These are phyloP conservation scores for Orobanche coerulescens DNA, from an alignment of 257 asterid genomes.

Conservation along the genomic window DNA sequence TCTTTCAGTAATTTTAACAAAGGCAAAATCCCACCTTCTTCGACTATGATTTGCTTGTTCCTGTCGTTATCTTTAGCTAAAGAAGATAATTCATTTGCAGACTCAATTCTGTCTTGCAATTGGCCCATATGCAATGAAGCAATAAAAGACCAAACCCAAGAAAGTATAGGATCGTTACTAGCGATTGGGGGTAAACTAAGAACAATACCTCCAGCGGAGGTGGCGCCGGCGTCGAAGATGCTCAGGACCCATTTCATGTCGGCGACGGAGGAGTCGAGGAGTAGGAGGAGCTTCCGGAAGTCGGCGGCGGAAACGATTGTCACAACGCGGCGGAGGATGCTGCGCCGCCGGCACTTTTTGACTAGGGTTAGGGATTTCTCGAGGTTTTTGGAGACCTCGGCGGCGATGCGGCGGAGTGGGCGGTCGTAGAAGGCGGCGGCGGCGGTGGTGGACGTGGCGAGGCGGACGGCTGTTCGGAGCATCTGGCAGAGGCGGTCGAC, in stretches of 20 bases:
- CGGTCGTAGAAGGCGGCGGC: slow-evolving; percentile 56
- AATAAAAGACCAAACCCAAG: slow-evolving; percentile 80
- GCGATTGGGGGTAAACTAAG: slow-evolving; percentile 78
- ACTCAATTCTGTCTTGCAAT: slow-evolving; percentile 50
- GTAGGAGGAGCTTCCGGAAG: slow-evolving; percentile 46
- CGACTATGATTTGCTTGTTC: slow-evolving; percentile 71
- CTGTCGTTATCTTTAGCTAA: slow-evolving; percentile 76
- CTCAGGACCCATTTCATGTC: slow-evolving; percentile 66
- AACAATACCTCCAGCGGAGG: slow-evolving; percentile 60
- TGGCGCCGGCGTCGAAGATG: slow-evolving; percentile 53
- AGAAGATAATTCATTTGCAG: slow-evolving; percentile 60
- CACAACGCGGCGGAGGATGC: slow-evolving; percentile 50
- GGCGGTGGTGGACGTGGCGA: slow-evolving; percentile 34
- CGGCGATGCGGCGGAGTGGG: slow-evolving; percentile 56
- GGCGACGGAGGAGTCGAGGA: slow-evolving; percentile 57
- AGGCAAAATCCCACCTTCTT: slow-evolving; percentile 71
- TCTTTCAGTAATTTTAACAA: slow-evolving; percentile 58
- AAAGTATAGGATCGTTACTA: slow-evolving; percentile 71
- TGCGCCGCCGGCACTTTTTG: slow-evolving; percentile 58
- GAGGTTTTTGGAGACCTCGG: slow-evolving; percentile 47
- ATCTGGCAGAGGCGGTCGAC: slow-evolving; percentile 46
- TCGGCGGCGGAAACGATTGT: slow-evolving; percentile 66
- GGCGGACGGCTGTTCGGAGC: slow-evolving; percentile 65
- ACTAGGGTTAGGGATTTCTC: slow-evolving; percentile 45
- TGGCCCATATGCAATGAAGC: slow-evolving; percentile 62